Evolutionary conservation across 805 yeast genomes (phyloP), one percentile per base, ranked within the genome.

Genomic region (Pichia occidentalis): DNA sequence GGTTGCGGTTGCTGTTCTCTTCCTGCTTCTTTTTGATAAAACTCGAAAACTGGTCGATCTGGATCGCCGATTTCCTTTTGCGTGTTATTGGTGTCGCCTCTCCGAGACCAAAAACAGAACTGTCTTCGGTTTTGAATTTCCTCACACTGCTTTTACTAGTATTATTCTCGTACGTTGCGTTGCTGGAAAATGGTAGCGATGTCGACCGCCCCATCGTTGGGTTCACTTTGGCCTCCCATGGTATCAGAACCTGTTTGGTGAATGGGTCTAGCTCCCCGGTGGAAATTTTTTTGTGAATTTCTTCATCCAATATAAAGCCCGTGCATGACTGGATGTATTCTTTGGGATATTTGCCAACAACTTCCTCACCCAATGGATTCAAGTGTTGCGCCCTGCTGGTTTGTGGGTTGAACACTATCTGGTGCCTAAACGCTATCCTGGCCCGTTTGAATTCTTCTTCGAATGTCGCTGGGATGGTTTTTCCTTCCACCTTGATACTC

Each of bases 351-450:
- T 67, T 27, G 32, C 49, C 50, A 1, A n/a, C 44, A 35, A 42
- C 63, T 57, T 56, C 62, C 1, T 56, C 61, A 0, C 82, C 79
- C 10, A 80, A 63, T 3, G 69, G 72, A 48, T 73, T 75, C 46
- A 90, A 63, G 24, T 85, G 74, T 1, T 69, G 67, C n/a, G 85
- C 61, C 26, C 50, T 36, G 28, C 67, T 50, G 1, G 53, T 44
- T 2, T 57, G 34, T 0, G 95, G 95, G 54, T 88, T 75, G 59
- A 76, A 90, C 1, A 92, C 97, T 44, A 95, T 70, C 56, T 87
- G 97, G 56, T 67, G 83, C 52, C 72, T 79, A 56, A 92, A 92
- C 10, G 97, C 90, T 29, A 78, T 65, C 43, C 73, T 70, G 0
- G 98, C 97, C 33, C 67, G 64, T 23, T 62, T 53, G 36, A 77